Evolutionary conservation across 371 early-diverging fungal species (phyloP), one percentile per base, ranked within the genome.

Genomic region (Apophysomyces ossiformis): DNA sequence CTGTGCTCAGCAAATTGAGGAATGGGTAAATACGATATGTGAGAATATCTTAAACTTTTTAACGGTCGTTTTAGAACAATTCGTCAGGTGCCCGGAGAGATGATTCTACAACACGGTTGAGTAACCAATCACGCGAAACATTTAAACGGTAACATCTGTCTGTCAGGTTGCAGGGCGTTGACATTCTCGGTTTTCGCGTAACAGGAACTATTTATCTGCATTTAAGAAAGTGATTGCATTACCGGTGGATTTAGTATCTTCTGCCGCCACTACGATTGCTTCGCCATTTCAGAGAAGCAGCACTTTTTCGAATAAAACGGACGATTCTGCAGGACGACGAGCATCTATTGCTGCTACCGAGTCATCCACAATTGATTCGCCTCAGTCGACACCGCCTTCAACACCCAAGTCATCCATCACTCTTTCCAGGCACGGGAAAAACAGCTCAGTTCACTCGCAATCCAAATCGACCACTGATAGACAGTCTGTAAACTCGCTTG

Each of bases 141-240:
- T 69, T 71, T 26, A 71, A 74, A 63, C 56, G 70, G 74, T 74
- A 70, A 58, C 18, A 26, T 69, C 0, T 38, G 15, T 26, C 13
- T 6, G 0, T n/a, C 1, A 43, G 9, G 12, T 37, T 56, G 11
- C 44, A 38, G 4, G 16, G 5, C 8, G 9, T 45, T 15, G 26
- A 21, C 18, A 26, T 59, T 61, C 67, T 50, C 66, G 75, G 32
- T 26, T 26, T 26, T 45, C 58, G 66, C 36, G 69, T 18, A 72
- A 73, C 60, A 73, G 83, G n/a, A 81, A 85, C 66, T 85, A 81
- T 60, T 65, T 85, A 9, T 71, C 66, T n/a, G 83, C 81, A 2
- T 85, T 85, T 67, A 74, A 81, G 54, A 85, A 81, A 44, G 78
- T 85, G 9, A 60, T 85, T 5, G 68, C 78, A 5, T 56, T 85